Evolutionary conservation across 345 rosid species (phyloP).

Genomic region (Litchi chinensis): DNA sequence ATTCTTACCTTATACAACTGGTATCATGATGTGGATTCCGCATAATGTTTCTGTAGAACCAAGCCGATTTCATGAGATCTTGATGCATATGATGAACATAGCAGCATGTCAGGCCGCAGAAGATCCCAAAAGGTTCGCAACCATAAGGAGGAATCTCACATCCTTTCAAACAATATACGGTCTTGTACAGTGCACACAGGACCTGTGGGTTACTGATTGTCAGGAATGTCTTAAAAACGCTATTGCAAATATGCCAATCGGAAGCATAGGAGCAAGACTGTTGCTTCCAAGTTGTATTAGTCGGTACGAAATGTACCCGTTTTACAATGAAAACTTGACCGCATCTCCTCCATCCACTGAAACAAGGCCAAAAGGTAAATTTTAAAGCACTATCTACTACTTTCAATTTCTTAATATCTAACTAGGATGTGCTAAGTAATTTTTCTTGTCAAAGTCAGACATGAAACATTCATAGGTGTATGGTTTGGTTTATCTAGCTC

Average conservation of each 20-base stretch:
- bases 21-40: neutral
- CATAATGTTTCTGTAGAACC: neutral
- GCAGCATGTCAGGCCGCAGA: neutral
- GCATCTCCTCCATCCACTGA: neutral
- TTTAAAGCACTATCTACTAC: neutral
- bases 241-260: neutral
- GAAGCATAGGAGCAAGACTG: slow-evolving; percentile 31
- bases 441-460: too few relatives aligned
- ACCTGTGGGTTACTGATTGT: slow-evolving; percentile 12
- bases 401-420: neutral
- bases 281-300: slow-evolving; percentile 40
- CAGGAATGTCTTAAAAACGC: slow-evolving; percentile 22
- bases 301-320: slow-evolving; percentile 30
- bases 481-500: too few relatives aligned
- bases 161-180: neutral
- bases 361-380: neutral
- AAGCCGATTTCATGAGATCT: neutral
- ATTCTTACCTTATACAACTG: neutral
- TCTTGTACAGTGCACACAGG: slow-evolving; percentile 32
- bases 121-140: slow-evolving; percentile 11
- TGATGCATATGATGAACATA: neutral
- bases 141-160: neutral
- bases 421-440: too few relatives aligned
- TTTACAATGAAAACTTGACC: slow-evolving; percentile 15
- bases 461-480: too few relatives aligned